Base-by-base conservation (phyloP, 2,329 filamentous ascomycete species). In the Claviceps pusilla region DNA sequence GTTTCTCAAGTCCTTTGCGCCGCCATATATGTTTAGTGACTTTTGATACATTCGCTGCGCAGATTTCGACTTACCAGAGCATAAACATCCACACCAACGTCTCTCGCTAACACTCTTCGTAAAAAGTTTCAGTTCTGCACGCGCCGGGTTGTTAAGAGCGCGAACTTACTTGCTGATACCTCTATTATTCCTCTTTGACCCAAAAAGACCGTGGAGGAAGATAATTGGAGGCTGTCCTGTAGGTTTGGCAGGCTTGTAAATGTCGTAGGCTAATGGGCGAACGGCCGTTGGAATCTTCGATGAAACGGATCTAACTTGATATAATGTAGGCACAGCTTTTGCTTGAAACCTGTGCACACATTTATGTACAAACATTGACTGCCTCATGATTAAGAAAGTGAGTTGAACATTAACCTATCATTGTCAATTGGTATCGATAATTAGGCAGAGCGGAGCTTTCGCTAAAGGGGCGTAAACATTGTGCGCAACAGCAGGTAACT, bases 121-220 rank as follows among this genome's bases (percentile, higher is more conserved):
- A 24, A 7, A 3, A 33, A 52, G 5, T 45, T 29, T 45, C 24
- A 48, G 48, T 11, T 11, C 42, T 51, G 33, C 14, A n/a, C 6
- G 3, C 3, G 45, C 12, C 1, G 10, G 12, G 16, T 19, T 11
- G 14, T 37, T 1, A 31, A 24, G 35, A 37, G 10, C n/a, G 47
- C 11, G 39, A 37, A 72, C 85, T 68, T 75, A 95, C 91, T 89
- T 95, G 84, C 89, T 94, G 58, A 97, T 93, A 64, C 79, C 87
- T 68, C 90, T 77, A 67, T 96, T 95, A 67, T 97, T 97, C 73
- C 88, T 89, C 73, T 94, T 95, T 42, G 88, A 95, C 24, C 91
- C 91, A 64, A 97, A 96, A 11, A 97, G 76, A 1, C 93, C 91
- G 67, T 97, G 91, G 64, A 97, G 80, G 60, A 97, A 86, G 57